Base-by-base conservation (phyloP, 169 alveolate species). In the Toxoplasma gondii region DNA sequence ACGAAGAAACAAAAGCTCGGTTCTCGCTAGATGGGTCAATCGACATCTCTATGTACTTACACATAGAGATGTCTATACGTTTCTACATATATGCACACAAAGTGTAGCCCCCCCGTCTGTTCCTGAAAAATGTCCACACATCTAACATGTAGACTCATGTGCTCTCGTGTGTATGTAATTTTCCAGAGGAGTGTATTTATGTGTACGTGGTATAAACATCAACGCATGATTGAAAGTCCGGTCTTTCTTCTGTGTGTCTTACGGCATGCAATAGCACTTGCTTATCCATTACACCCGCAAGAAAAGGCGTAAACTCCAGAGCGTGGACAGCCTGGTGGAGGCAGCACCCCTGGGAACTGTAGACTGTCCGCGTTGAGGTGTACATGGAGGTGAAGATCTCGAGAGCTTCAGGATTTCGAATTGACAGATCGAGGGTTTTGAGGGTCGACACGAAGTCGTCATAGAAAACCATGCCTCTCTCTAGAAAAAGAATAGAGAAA, bases 301-400 rank as follows among this genome's bases (percentile, higher is more conserved):
- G 53, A 67, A 82, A 82, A 31, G 90, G 67, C 38, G 90, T 82
- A 24, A 82, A 82, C 90, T 82, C 90, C 36, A 82, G 34, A 12
- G 90, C 90, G 69, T 82, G 90, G 19, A 82, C 67, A 36, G 90
- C 58, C 64, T 82, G 90, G 36, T 41, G 90, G 36, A 82, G 90
- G 38, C 29, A 82, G 67, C 90, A 41, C 5, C 90, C 90, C 1
- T 64, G 1, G n/a, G 90, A 82, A 31, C 53, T 82, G 64, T 82
- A 82, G 39, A 82, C 90, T 7, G 67, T 38, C 90, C 90, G 54
- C 53, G 90, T 82, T 31, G 90, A 82, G 41, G 90, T 41, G 67
- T 38, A 82, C 90, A 82, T 38, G 69, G 90, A 82, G 90, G 67
- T 41, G 64, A 82, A 82, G 67, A 82, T 82, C 67, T 41, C 67